Evolutionary conservation across 768 basidiomycete species (phyloP).

Genomic region (Pleurotus tuber-regium): DNA sequence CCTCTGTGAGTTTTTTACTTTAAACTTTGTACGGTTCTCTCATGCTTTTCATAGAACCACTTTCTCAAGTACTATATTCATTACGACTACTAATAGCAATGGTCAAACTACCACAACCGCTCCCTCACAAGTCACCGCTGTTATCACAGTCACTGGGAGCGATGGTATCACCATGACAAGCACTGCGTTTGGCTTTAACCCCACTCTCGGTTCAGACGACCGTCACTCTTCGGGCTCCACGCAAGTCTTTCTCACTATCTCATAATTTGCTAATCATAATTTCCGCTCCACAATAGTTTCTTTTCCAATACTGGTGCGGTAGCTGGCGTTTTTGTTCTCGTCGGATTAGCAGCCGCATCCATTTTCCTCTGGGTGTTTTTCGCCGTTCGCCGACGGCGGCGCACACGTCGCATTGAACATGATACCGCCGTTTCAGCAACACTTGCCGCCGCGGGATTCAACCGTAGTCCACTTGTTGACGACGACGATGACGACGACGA

Average conservation of each 20-base stretch:
- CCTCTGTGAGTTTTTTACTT: slow-evolving; percentile 18
- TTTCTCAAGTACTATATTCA: slow-evolving; percentile 47
- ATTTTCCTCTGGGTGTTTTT: slow-evolving; percentile 72
- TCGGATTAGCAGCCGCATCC: slow-evolving; percentile 74
- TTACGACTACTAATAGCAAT: slow-evolving; percentile 58
- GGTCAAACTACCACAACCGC: slow-evolving; percentile 49
- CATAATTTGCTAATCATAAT: neutral
- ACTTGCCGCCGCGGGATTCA: slow-evolving; percentile 68
- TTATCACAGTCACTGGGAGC: slow-evolving; percentile 50
- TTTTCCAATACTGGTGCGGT: slow-evolving; percentile 89
- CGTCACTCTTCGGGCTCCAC: slow-evolving; percentile 37
- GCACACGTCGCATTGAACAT: slow-evolving; percentile 59
- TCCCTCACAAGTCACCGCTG: slow-evolving; percentile 57
- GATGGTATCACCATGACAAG: slow-evolving; percentile 55
- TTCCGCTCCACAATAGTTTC: slow-evolving; percentile 49
- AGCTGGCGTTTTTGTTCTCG: slow-evolving; percentile 86
- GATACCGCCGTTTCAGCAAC: slow-evolving; percentile 72
- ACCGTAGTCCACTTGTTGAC: slow-evolving; percentile 65
- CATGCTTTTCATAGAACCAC: slow-evolving; percentile 42
- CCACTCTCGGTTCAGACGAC: slow-evolving; percentile 59
- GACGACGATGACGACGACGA: slow-evolving; percentile 47
- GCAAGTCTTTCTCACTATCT: slow-evolving; percentile 37
- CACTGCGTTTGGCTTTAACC: slow-evolving; percentile 67
- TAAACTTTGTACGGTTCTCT: slow-evolving; percentile 12
- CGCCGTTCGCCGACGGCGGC: slow-evolving; percentile 63